These are phyloP conservation scores for Cladophialophora chaetospira DNA, from an alignment of 2,329 filamentous ascomycete genomes.

Conservation along the genomic window DNA sequence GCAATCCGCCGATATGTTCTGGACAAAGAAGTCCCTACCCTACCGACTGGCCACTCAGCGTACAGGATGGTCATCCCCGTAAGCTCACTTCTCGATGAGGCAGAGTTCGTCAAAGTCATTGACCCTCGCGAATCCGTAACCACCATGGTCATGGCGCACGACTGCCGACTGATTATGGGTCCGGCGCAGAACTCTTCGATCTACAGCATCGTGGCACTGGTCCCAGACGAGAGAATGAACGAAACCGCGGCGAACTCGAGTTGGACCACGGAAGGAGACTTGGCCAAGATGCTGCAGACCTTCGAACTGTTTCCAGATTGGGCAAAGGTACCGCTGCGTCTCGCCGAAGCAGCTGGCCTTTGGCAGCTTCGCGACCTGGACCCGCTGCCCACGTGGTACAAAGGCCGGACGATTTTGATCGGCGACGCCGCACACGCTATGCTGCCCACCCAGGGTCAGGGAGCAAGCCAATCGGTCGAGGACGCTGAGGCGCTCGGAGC, in stretches of 20 bases:
- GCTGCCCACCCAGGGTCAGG: conserved; percentile 37
- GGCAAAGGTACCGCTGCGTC: not conserved
- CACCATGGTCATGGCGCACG: not conserved
- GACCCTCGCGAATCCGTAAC: not conserved
- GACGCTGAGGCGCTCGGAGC: not conserved
- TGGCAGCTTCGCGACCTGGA: not conserved
- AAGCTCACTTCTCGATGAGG: not conserved
- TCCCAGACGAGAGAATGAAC: not conserved
- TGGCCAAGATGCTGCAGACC: not conserved
- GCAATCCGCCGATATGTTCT: not conserved
- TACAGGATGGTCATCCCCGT: not conserved
- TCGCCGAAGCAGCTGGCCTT: not conserved
- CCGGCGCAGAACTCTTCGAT: not conserved
- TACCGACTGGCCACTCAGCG: not conserved
- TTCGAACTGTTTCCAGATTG: not conserved
- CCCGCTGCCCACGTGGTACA: conserved; percentile 36
- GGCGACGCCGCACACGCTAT: conserved; percentile 39
- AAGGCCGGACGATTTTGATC: conserved; percentile 34
- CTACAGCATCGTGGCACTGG: not conserved
- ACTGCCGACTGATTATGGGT: not conserved
- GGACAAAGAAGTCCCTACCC: not conserved
- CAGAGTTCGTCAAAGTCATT: not conserved
- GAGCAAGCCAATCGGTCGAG: conserved; percentile 39
- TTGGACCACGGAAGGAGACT: not conserved
- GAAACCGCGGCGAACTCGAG: not conserved